Evolutionary conservation across 2,329 filamentous ascomycete species (phyloP), one percentile per base, ranked within the genome.

Genomic region (Conoideocrella luteorostrata): DNA sequence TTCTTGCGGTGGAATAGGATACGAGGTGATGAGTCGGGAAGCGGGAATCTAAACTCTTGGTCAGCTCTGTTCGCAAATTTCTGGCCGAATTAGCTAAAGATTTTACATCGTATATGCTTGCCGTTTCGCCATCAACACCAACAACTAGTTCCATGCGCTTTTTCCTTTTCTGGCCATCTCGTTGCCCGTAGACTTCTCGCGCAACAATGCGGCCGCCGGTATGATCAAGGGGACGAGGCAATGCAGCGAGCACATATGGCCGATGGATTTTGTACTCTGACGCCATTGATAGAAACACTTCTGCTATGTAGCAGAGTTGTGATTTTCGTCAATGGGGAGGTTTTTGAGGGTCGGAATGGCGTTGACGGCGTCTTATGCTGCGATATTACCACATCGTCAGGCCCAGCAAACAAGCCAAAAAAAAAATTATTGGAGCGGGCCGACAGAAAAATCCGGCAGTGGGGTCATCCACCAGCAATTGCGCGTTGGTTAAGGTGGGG

Each of bases 21-120:
- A 84, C 2, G 80, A 84, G 6, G 80, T 83, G 53, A 84, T 72
- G 48, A 83, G 66, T 48, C 75, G 71, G 5, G 79, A 76, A 4
- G 77, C 74, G 4, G 78, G 71, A 36, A 83, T 69, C 80, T 84
- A 50, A 11, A 6, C 18, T 11, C 29, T 22, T 2, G 20, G n/a
- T 53, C 29, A 52, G 17, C 15, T 41, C 18, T n/a, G n/a, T n/a
- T n/a, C n/a, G n/a, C n/a, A 33, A 24, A 24, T 2, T 12, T 13
- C 23, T 23, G 18, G 4, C 4, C 3, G 17, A 6, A 12, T 15
- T 4, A 26, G 11, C 10, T 17, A 13, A 17, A 7, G 7, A 22
- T 59, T 76, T 53, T 53, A 81, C 78, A 69, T 84, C 78, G 54
- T 84, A 84, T 33, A 84, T 72, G 52, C 80, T 83, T 3, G 80